Evolutionary conservation across 176 grass and related monocot genomes (phyloP).

Genomic region (Lolium rigidum): DNA sequence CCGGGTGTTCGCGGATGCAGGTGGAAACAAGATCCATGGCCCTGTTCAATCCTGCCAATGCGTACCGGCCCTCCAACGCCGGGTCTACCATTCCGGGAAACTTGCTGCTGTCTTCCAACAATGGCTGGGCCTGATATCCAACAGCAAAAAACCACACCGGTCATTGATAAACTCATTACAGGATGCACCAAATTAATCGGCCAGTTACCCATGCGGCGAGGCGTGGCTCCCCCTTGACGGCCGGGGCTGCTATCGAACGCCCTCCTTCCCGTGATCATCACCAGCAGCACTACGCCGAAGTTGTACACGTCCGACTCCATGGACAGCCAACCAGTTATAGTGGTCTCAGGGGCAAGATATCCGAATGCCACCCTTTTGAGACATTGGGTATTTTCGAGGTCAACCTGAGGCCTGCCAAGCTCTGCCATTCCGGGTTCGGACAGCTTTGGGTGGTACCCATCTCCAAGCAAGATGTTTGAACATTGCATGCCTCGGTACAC

Average conservation of each 20-base stretch:
- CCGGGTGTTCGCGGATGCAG: background rate
- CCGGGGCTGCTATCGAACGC: background rate
- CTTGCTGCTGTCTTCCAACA: background rate
- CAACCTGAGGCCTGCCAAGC: too few species aligned
- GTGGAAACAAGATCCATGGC: background rate
- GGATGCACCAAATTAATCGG: too few species aligned
- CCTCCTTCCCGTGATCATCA: constrained; percentile 17
- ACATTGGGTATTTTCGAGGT: background rate
- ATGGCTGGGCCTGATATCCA: background rate
- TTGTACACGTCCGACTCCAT: constrained; percentile 60
- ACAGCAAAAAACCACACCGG: background rate
- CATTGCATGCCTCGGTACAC: background rate
- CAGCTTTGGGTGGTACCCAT: background rate
- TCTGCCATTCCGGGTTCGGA: background rate
- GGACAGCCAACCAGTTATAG: background rate
- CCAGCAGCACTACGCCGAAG: constrained; percentile 74
- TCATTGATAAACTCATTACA: too few species aligned
- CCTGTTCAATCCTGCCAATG: background rate
- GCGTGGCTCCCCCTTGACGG: too few species aligned
- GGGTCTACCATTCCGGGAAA: background rate
- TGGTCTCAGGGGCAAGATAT: background rate
- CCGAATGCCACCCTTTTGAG: too few species aligned
- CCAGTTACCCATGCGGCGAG: background rate
- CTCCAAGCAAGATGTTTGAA: background rate
- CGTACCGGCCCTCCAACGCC: background rate